Base-by-base conservation (phyloP, 2,329 filamentous ascomycete genomes). In the Calonectria fujianensis region DNA sequence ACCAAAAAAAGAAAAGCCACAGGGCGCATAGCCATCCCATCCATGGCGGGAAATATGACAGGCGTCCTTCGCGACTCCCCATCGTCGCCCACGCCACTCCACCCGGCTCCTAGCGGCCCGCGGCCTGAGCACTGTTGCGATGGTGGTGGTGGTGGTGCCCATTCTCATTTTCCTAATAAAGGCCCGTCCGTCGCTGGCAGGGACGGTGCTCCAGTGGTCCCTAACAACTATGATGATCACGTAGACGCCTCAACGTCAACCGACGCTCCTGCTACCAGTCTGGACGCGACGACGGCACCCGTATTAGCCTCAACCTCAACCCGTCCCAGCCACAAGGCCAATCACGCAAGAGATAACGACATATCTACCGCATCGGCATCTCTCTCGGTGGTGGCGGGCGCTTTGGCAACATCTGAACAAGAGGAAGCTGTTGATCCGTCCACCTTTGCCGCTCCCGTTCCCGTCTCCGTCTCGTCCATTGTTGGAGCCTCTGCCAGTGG, bases 81-180 rank as follows among this genome's bases (percentile, higher is more conserved):
- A 57, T 89, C 88, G 77, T 89, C 88, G 77, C 87, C 89, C 73
- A 85, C 86, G 71, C 85, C 88, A 77, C 85, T 90, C 84, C 89
- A 91, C 86, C 88, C 88, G 81, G 85, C 84, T 76, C 86, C 90
- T 82, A 87, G 85, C 82, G 85, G 84, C 76, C 79, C 80, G 75
- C 74, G 67, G 74, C 75, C 74, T 59, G 71, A 74, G 73, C 76
- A 75, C 63, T 27, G 57, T 13, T 24, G 32, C 3, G 57, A 37
- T 57, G 52, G 52, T 37, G 51, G 51, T 54, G 51, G 51, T 31
- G 69, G 74, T 70, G 64, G 70, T 66, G 70, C 72, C 72, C 76
- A 57, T 20, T 32, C 75, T 69, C 70, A 57, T 71, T 69, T 72
- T 73, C 74, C 75, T 77, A 79, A 78, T 74, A 78, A 76, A 57